Base-by-base conservation (phyloP, 192 early-diverging fungal species). In the Coemansia sp. region DNA sequence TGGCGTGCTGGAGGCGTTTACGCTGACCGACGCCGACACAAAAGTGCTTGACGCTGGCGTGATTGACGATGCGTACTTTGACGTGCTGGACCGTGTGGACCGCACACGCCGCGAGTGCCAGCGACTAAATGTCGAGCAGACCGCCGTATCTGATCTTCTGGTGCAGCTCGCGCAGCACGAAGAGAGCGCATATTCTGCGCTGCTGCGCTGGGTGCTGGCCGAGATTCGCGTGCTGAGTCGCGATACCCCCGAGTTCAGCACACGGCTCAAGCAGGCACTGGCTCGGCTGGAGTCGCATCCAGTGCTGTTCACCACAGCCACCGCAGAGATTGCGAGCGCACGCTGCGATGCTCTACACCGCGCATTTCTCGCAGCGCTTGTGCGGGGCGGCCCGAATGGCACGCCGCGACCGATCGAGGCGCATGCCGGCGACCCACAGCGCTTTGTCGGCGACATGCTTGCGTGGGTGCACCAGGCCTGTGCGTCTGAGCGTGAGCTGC, bases 381-480 rank as follows among this genome's bases (percentile, higher is more conserved):
- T 66, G 6, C 64, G 52, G 1, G 71, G 69, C 16, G 71, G 70
- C 9, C 63, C 57, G 2, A 25, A 53, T 35, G 73, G 66, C 4
- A 49, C 53, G 7, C 67, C 93, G 6, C 75, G 92, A 41, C 95
- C 96, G 0, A 94, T 98, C 61, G 96, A 98, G 68, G 64, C 95
- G 6, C 93, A 96, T 69, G 93, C 95, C 0, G 92, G 89, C 49
- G 96, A 98, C 71, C 90, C 94, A 1, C 74, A 91, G 61, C 85
- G 95, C 31, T 98, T 96, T 67, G 86, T 93, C 37, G 95, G 95
- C 19, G 96, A 97, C 64, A 96, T 98, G 92, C 73, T 97, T 17
- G 96, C 94, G 0, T 98, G 96, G 96, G 69, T 96, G 1, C 96
- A 98, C 84, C 94, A 97, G 79, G 89, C 92, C 0, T 86, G 85